Evolutionary conservation across 352 stramenopile species (phyloP), one percentile per base, ranked within the genome.

Genomic region (Globisporangium orthogonon): DNA sequence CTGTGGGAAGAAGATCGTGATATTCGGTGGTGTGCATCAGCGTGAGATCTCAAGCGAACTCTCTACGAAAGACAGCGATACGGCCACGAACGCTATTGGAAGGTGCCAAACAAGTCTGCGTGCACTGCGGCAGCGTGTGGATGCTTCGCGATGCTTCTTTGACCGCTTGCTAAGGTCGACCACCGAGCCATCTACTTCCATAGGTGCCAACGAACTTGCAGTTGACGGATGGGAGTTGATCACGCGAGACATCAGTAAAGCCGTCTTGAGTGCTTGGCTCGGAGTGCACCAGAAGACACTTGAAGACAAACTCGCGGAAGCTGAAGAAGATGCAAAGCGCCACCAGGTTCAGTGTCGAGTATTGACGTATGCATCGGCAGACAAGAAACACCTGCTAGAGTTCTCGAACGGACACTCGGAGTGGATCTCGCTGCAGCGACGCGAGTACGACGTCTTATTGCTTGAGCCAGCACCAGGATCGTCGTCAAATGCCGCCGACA

Each of bases 1-100:
- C 13, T 91, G 83, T 50, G 83, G 78, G 2, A 91, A 87, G 53
- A 73, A 61, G 14, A 70, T 93, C 35, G 56, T 58, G 15, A 57
- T 93, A 2, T 75, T 73, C 41, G 78, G 84, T 56, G 48, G 50
- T 17, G 7, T 29, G 5, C 15, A n/a, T 17, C 30, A 41, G 23
- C 54, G 50, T 33, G 39, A 9, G 31, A 14, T 2, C 4, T 39
- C 6, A 30, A 35, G 0, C 1, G 15, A 28, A 4, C 6, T 18
- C 18, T 15, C 4, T 14, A 10, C 37, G 17, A 55, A 49, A 11
- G 47, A 18, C 13, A 9, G 14, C 7, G 46, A 56, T 30, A 50
- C 37, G 11, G 17, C 11, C 10, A 5, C 35, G 29, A 60, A 33
- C 13, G 40, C 14, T 9, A 4, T 28, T 4, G 39, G 48, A 40